A percentile compares a stretch with the other conserved stretches of the same genome.
These are phyloP conservation scores for Hortiboletus flavorubellus DNA, from an alignment of 768 basidiomycete species.

Conservation along the genomic window DNA sequence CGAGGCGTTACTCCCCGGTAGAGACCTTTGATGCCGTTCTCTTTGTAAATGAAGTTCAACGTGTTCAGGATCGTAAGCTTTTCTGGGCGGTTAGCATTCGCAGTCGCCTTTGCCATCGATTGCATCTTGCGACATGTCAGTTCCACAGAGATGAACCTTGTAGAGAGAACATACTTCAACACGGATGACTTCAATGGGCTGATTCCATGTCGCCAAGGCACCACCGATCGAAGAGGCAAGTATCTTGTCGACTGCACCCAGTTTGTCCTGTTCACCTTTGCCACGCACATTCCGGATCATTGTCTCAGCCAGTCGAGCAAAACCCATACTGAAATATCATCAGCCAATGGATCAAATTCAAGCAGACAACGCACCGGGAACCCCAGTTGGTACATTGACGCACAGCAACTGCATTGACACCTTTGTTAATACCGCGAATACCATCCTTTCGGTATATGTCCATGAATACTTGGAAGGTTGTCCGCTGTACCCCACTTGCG, in stretches of 20 bases:
- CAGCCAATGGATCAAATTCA: neutral
- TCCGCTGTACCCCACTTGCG: slow-evolving; percentile 78
- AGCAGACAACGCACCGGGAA: slow-evolving; percentile 56
- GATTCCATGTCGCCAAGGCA: slow-evolving; percentile 98
- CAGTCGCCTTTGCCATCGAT: slow-evolving; percentile 87
- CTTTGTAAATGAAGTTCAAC: slow-evolving; percentile 89
- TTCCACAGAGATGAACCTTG: neutral
- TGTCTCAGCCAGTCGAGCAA: slow-evolving; percentile 88
- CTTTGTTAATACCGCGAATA: slow-evolving; percentile 96
- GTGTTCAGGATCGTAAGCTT: slow-evolving; percentile 93
- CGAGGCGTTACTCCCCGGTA: slow-evolving; percentile 98
- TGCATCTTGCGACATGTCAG: slow-evolving; percentile 71
- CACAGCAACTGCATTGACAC: slow-evolving; percentile 92
- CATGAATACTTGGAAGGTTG: slow-evolving; percentile 91
- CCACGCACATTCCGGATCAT: slow-evolving; percentile 75
- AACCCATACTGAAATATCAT: slow-evolving; percentile 72
- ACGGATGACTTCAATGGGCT: slow-evolving; percentile 96
- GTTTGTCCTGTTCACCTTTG: slow-evolving; percentile 69
- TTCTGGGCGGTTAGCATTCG: slow-evolving; percentile 74
- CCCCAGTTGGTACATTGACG: slow-evolving; percentile 95
- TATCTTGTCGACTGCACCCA: slow-evolving; percentile 83
- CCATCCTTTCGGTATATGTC: slow-evolving; percentile 95
- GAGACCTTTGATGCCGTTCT: slow-evolving; percentile 93
- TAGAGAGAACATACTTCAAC: slow-evolving; percentile 64
- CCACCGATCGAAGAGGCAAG: slow-evolving; percentile 85